phyloP scores from a whole-genome alignment of 2,329 filamentous ascomycete species.

The Curvularia eragrostidis region DNA sequence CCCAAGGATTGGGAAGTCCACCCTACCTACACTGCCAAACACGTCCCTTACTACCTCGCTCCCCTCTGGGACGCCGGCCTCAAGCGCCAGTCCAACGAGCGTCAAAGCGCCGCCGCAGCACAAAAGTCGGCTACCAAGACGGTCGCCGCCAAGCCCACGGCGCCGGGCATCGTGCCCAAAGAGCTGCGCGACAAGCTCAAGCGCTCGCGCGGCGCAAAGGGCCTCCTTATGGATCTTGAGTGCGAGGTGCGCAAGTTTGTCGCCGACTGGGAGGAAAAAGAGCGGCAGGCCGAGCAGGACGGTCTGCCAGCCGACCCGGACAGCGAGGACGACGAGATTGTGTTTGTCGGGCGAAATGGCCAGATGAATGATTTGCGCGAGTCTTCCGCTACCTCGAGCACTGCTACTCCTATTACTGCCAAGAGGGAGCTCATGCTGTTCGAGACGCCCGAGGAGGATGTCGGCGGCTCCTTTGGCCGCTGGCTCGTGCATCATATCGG shows the following conservation, averaged over 20 bases:
- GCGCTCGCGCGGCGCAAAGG: slow-evolving; percentile 76
- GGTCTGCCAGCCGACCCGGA: slow-evolving; percentile 58
- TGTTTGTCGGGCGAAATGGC: slow-evolving; percentile 79
- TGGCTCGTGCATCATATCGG: slow-evolving; percentile 95
- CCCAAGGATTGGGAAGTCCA: slow-evolving; percentile 82
- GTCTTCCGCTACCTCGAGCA: slow-evolving; percentile 10
- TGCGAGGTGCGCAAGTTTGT: slow-evolving; percentile 82
- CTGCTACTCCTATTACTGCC: slow-evolving; percentile 58
- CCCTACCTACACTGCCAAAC: slow-evolving; percentile 78
- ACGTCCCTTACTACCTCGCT: slow-evolving; percentile 88
- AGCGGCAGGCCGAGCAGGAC: slow-evolving; percentile 56
- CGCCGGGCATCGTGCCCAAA: slow-evolving; percentile 68
- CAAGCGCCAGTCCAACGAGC: slow-evolving; percentile 54
- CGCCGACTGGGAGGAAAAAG: slow-evolving; percentile 64
- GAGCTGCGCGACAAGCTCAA: slow-evolving; percentile 83
- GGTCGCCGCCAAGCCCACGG: slow-evolving; percentile 51
- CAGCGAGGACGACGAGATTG: slow-evolving; percentile 82
- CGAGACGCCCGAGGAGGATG: slow-evolving; percentile 77
- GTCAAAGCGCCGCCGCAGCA: slow-evolving; percentile 43
- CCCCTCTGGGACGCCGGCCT: slow-evolving; percentile 76
- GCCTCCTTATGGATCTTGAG: slow-evolving; percentile 83
- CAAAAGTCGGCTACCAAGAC: slow-evolving; percentile 47
- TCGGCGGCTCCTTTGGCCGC: slow-evolving; percentile 80
- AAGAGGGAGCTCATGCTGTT: slow-evolving; percentile 76
- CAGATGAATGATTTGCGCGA: slow-evolving; percentile 64